Percentiles rank a stretch among this genome's conserved stretches.
Conservation (phyloP, 345 rosid species). For the Aurinia saxatilis region DNA sequence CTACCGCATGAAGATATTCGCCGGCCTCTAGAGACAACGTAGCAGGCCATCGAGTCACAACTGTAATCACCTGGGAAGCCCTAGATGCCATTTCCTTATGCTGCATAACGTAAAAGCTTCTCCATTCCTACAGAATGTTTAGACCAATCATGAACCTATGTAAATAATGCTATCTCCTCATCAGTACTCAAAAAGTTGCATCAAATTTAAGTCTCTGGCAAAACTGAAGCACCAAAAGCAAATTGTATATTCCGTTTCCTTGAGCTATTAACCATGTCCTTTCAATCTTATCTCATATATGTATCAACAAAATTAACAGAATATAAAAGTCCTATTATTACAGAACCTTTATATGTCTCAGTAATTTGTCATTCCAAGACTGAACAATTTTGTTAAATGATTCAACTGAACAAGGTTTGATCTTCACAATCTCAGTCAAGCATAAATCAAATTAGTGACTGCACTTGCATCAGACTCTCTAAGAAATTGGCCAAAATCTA, state of each 20-base stretch:
- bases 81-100: conserved; percentile 22
- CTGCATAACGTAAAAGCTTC: conserved; percentile 10
- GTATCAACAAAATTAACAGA: too few species aligned
- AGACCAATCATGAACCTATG: not conserved
- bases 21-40: conserved; percentile 16
- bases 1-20: conserved; percentile 8
- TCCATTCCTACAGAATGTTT: conserved; percentile 16
- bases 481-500: not conserved
- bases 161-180: not conserved
- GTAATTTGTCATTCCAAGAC: not conserved
- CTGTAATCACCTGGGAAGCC: conserved; percentile 7
- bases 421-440: not conserved
- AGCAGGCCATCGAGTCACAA: conserved; percentile 7
- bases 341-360: not conserved
- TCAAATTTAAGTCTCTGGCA: not conserved
- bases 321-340: too few species aligned
- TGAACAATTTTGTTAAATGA: not conserved
- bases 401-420: not conserved
- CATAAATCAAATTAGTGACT: not conserved
- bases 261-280: not conserved
- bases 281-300: too few species aligned
- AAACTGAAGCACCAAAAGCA: too few species aligned
- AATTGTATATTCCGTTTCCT: too few species aligned
- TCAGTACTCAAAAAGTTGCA: not conserved
- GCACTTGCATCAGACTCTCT: not conserved